A percentile compares a stretch with the other conserved stretches of the same genome.
These are phyloP conservation scores for Nematocida sp. DNA, from an alignment of 371 early-diverging fungal species.

Conservation along the genomic window DNA sequence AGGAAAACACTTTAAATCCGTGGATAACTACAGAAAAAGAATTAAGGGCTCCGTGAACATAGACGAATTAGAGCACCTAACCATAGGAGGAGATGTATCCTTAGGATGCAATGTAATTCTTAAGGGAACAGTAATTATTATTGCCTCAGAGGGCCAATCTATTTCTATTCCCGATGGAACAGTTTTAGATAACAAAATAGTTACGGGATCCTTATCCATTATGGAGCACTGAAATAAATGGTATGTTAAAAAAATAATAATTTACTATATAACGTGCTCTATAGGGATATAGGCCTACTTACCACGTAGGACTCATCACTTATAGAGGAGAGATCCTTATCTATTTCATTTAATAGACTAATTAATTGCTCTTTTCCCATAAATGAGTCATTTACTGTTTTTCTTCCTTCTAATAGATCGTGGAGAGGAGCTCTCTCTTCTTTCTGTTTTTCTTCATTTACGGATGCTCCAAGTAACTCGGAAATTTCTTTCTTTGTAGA, in stretches of 20 bases:
- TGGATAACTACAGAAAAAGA: conserved; percentile 71
- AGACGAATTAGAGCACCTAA: conserved; percentile 89
- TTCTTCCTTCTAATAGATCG: conserved; percentile 30
- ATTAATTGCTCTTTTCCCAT: conserved; percentile 41
- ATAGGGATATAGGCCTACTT: not conserved
- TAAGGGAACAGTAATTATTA: conserved; percentile 93
- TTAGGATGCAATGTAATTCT: conserved; percentile 87
- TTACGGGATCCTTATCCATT: conserved; percentile 86
- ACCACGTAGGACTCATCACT: conserved; percentile 15
- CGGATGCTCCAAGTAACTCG: not conserved
- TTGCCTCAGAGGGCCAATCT: conserved; percentile 84
- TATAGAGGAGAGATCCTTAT: conserved; percentile 18
- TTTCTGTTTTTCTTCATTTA: not conserved
- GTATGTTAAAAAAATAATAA: conserved; percentile 10
- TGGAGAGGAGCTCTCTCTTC: conserved; percentile 34
- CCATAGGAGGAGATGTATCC: conserved; percentile 91
- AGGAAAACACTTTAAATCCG: conserved; percentile 92
- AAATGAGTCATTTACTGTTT: conserved; percentile 49
- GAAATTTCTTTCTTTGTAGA: not conserved
- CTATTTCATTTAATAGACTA: conserved; percentile 43
- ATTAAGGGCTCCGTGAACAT: conserved; percentile 89
- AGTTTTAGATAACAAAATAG: conserved; percentile 92
- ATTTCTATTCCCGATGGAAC: conserved; percentile 95
- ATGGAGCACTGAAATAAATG: conserved; percentile 67
- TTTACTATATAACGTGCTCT: not conserved